phyloP scores from a whole-genome alignment of 2,329 filamentous ascomycete species.

The Fusarium pseudoanthophilum region DNA sequence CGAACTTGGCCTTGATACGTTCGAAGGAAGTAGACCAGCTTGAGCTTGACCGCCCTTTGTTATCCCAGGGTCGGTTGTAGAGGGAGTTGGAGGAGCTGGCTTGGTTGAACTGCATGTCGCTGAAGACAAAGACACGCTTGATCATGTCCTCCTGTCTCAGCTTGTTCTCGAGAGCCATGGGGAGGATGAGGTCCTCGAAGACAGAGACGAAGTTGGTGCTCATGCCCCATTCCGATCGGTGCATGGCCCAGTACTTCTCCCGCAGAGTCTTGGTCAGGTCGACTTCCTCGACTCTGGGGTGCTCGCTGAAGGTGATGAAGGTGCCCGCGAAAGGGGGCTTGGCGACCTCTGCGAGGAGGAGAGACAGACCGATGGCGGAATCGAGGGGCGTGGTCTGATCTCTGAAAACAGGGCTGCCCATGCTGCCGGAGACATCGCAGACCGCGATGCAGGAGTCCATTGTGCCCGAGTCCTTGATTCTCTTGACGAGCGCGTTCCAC shows the following conservation, averaged over 20 bases:
- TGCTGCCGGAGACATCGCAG: constrained; percentile 68
- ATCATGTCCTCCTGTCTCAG: constrained; percentile 68
- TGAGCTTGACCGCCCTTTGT: constrained; percentile 31
- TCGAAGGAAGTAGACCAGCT: constrained; percentile 59
- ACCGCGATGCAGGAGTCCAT: constrained; percentile 65
- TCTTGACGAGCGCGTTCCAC: constrained; percentile 67
- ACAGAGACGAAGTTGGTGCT: constrained; percentile 65
- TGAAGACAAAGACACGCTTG: constrained; percentile 69
- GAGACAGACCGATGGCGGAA: constrained; percentile 64
- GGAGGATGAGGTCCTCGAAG: constrained; percentile 64
- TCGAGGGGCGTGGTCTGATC: constrained; percentile 64
- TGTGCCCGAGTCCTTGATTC: constrained; percentile 65
- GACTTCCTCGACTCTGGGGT: constrained; percentile 55
- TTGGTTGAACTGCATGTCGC: constrained; percentile 68
- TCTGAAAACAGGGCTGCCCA: constrained; percentile 52
- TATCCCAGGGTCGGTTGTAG: too few species aligned
- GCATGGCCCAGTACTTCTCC: constrained; percentile 54
- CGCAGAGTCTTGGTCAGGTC: constrained; percentile 52
- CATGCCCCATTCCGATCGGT: constrained; percentile 50
- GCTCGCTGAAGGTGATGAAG: constrained; percentile 64
- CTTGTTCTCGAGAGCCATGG: constrained; percentile 61
- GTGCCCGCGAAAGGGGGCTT: constrained; percentile 63
- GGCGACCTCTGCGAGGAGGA: constrained; percentile 65
- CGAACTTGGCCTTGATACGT: constrained; percentile 58
- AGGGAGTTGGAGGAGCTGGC: constrained; percentile 36